phyloP scores from a whole-genome alignment of 176 grass and related monocot species.

The Leersia perrieri region DNA sequence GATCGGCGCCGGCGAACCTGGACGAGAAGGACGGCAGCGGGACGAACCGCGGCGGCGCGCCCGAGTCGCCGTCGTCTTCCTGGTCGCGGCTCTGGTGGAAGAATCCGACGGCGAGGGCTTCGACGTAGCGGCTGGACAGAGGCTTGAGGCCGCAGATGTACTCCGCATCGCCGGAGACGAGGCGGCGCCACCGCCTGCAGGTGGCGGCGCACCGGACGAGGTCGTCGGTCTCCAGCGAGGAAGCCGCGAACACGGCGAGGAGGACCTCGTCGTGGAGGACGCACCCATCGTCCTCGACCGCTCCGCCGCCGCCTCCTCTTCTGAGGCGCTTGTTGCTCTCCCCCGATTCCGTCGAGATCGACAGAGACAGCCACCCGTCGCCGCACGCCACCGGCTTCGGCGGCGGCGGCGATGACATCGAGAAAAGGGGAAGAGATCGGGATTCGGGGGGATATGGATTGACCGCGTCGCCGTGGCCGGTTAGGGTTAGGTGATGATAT shows the following conservation, averaged over 20 bases:
- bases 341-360: background rate
- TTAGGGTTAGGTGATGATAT: background rate
- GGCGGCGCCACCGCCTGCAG: slow-evolving; percentile 4
- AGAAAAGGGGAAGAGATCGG: background rate
- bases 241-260: background rate
- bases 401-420: background rate
- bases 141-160: background rate
- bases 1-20: background rate
- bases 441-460: background rate
- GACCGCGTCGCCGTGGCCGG: no score
- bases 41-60: background rate
- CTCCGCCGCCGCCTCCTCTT: background rate
- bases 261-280: background rate
- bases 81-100: background rate
- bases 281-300: background rate
- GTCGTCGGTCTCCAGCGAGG: background rate
- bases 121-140: background rate
- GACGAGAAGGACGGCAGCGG: background rate
- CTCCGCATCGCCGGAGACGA: background rate
- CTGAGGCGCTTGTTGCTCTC: background rate
- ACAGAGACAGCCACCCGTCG: background rate
- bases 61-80: background rate
- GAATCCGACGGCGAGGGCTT: slow-evolving; percentile 12
- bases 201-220: slow-evolving; percentile 11
- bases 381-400: background rate